Base-by-base conservation (phyloP, 768 basidiomycete species). In the Mrakia frigida region DNA sequence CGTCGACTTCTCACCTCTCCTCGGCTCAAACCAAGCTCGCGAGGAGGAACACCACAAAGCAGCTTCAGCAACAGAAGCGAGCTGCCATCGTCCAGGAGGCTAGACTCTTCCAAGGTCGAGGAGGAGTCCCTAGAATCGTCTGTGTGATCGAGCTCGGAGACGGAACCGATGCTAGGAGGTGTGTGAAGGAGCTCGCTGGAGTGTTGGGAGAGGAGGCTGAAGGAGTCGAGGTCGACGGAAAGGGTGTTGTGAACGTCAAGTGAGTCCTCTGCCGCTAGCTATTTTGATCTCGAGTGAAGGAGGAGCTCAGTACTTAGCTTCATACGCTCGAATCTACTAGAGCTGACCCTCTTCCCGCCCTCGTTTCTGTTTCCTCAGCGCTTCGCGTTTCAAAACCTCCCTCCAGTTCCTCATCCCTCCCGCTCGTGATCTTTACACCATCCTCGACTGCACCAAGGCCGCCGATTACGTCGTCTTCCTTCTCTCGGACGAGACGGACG, bases 401-500 rank as follows among this genome's bases (percentile, higher is more conserved):
- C 85, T 98, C 4, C 94, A 97, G 81, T 92, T 97, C 83, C 86
- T 93, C 72, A 89, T 89, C 59, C 86, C 96, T 2, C 89, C 87
- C 2, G 90, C 92, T 80, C 87, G 88, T 74, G 86, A 85, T 65
- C 87, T 92, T 70, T 96, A 92, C 83, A 87, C 88, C 3, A 87
- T 91, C 6, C 86, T 98, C 53, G 94, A 97, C 80, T 90, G 90
- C 0, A 91, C 90, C 81, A 90, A 93, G 81, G 91, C 89, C 3
- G 92, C 93, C 14, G 95, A 98, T 83, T 98, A 96, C 81, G 89
- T 94, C 63, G 86, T 97, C 28, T 89, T 97, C 77, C 87, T 90
- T 2, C 86, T 98, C 39, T 97, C 94, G 2, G 88, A 91, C 59
- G 86, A 87, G 6, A 85, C 90, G 16, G 95, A 98, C 83, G 96